Percentiles rank a stretch among this genome's conserved stretches.
Evolutionary conservation across 257 asterid species (phyloP).

Genomic region (Gentiana dahurica): DNA sequence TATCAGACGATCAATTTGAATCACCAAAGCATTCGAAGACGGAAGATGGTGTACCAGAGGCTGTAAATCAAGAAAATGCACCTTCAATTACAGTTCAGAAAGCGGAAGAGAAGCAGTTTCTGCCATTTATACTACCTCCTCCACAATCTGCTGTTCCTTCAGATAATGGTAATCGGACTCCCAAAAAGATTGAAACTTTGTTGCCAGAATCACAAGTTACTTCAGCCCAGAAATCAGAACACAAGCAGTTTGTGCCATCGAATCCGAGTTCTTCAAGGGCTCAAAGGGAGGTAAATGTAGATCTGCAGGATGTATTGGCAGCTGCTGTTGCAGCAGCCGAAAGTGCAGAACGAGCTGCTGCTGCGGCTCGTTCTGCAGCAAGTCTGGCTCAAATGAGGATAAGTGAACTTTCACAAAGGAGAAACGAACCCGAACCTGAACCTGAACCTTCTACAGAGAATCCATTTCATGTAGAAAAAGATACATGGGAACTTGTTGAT

Average conservation of each 20-base stretch:
- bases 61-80: conserved; percentile 16
- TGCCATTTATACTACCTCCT: conserved; percentile 60
- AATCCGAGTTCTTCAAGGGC: conserved; percentile 18
- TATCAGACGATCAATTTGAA: conserved; percentile 50
- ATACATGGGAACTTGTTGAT: conserved; percentile 14
- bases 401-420: conserved; percentile 49
- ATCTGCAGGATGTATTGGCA: conserved; percentile 72
- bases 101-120: conserved; percentile 36
- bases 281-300: conserved; percentile 24
- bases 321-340: conserved; percentile 92
- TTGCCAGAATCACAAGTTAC: conserved; percentile 7
- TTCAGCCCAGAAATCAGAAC: conserved; percentile 18
- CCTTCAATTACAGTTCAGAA: conserved; percentile 8
- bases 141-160: conserved; percentile 26
- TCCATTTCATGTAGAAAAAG: conserved; percentile 36
- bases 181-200: conserved; percentile 5
- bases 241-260: conserved; percentile 46
- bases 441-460: conserved; percentile 21
- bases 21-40: conserved; percentile 17
- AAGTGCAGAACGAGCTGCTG: conserved; percentile 83
- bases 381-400: conserved; percentile 69
- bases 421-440: conserved; percentile 22
- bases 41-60: conserved; percentile 8
- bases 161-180: conserved; percentile 16
- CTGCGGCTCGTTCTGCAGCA: conserved; percentile 94